Evolutionary conservation across 2,329 filamentous ascomycete species (phyloP).

Genomic region (Seiridium unicorne): DNA sequence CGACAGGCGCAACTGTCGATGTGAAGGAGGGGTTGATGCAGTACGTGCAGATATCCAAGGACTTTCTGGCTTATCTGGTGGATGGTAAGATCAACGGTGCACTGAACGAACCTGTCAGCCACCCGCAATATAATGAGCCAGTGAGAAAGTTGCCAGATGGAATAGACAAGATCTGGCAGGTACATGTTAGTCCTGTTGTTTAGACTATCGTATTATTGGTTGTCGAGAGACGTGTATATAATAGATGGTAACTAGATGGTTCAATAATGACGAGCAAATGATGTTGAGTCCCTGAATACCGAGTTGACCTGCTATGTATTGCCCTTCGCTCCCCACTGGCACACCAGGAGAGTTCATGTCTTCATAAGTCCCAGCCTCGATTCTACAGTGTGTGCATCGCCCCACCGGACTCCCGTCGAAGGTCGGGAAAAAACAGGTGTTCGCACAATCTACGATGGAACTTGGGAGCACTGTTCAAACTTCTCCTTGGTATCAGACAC

Average conservation of each 20-base stretch:
- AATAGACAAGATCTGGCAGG: conserved; percentile 37
- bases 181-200: conserved; percentile 22
- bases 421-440: background rate
- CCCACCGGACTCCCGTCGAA: background rate
- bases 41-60: conserved; percentile 58
- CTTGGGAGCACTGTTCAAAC: no score
- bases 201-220: background rate
- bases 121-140: conserved; percentile 37
- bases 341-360: no score
- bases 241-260: no score
- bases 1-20: conserved; percentile 59
- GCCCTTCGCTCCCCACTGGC: no score
- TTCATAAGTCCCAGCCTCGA: no score
- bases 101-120: conserved; percentile 44
- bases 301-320: no score
- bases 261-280: background rate
- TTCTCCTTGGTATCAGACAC: no score
- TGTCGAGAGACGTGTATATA: no score
- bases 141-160: conserved; percentile 30
- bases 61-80: conserved; percentile 52
- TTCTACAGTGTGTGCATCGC: background rate
- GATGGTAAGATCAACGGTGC: conserved; percentile 43
- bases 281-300: background rate
- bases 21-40: conserved; percentile 54
- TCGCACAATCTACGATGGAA: no score